phyloP scores from a whole-genome alignment of 306 rosid species.

The Cicer chorassanicum region DNA sequence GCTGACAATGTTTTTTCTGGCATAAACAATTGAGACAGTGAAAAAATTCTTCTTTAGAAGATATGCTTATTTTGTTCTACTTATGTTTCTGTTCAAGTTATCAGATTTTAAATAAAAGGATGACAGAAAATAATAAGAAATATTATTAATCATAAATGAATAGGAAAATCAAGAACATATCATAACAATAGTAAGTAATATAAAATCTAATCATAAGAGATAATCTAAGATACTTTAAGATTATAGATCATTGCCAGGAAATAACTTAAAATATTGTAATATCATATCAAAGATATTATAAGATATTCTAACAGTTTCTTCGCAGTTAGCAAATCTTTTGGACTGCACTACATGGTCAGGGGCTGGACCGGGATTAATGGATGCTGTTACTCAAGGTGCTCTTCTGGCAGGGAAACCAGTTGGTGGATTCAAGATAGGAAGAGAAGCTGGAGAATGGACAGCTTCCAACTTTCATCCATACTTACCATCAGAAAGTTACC shows the following conservation, averaged over 20 bases:
- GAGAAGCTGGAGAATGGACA: conserved; percentile 86
- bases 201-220: too few relatives aligned
- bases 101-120: too few relatives aligned
- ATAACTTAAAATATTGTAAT: too few relatives aligned
- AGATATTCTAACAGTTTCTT: not conserved
- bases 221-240: too few relatives aligned
- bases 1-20: not conserved
- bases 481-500: conserved; percentile 74
- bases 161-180: too few relatives aligned
- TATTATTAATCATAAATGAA: too few relatives aligned
- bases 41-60: conserved; percentile 22
- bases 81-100: not conserved
- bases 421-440: conserved; percentile 89
- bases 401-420: conserved; percentile 73
- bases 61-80: not conserved
- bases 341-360: conserved; percentile 93
- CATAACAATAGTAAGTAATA: too few relatives aligned
- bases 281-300: too few relatives aligned
- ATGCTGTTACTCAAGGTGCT: conserved; percentile 89
- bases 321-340: conserved; percentile 79
- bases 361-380: conserved; percentile 96
- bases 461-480: conserved; percentile 79
- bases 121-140: too few relatives aligned
- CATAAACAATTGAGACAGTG: not conserved
- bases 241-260: too few relatives aligned